Evolutionary conservation across 208 protist species (phyloP), one percentile per base, ranked within the genome.

Genomic region (Trypanosoma melophagium): DNA sequence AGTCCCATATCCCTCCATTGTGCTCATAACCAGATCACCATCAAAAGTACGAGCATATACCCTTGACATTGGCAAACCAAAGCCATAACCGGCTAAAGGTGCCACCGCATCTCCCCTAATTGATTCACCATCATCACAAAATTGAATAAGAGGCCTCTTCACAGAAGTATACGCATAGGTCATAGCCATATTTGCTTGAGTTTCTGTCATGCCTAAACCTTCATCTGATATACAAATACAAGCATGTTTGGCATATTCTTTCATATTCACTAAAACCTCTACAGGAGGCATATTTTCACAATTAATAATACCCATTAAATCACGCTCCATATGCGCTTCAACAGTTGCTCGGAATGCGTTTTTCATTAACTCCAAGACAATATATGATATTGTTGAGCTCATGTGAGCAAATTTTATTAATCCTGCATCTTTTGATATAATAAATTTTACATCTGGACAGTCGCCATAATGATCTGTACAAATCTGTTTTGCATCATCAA

Each of bases 351-450:
- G 84, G 66, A 98, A 89, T 3, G 93, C 93, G 75, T 98, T 98
- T 79, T 98, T 98, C 77, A 98, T 83, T 49, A 98, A 55, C 71
- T 98, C 97, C 21, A 98, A 71, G 17, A 98, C 80, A 60, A 98
- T 92, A 79, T 98, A 97, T 50, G 94, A 90, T 25, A 98, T 89
- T 45, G 97, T 97, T 19, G 90, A 95, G 40, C 90, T 92, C 77
- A 98, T 94, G 73, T 97, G 96, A 3, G 95, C 77, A 73, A 98
- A 96, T 22, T 73, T 76, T 47, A 95, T 69, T 61, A 66, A 70
- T 47, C 90, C 78, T 16, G 64, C 66, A 76, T 90, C 77, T 0
- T 78, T 84, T 1, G 82, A 86, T 50, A 93, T 66, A 55, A 84
- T 69, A 58, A 98, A 83, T 58, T 89, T 72, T 0, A 97, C 86